Evolutionary conservation across 208 protist species (phyloP).

Genomic region (Leishmania lainsoni): DNA sequence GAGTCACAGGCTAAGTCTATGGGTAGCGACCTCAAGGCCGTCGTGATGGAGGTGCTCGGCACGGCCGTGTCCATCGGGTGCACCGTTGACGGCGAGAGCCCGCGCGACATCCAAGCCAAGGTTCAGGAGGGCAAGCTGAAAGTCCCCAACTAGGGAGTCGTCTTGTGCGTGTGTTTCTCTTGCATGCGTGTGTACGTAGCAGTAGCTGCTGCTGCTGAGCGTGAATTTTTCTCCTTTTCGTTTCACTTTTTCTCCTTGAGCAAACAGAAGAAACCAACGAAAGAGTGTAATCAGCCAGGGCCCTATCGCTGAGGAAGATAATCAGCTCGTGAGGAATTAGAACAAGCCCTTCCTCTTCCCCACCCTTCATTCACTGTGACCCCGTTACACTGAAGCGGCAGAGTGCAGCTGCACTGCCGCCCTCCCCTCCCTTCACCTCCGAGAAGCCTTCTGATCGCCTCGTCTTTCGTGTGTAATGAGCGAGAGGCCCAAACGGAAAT

Average conservation of each 20-base stretch:
- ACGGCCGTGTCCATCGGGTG: conserved; percentile 98
- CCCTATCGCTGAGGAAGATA: not conserved
- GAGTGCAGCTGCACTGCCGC: not conserved
- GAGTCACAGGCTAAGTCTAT: conserved; percentile 95
- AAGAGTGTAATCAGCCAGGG: not conserved
- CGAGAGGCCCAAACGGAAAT: not conserved
- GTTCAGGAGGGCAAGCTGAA: conserved; percentile 95
- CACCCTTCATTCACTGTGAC: not conserved
- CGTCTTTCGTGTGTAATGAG: not conserved
- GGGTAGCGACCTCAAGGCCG: conserved; percentile 93
- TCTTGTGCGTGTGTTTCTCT: not conserved
- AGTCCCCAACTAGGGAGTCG: conserved; percentile 59
- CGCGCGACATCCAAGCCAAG: conserved; percentile 93
- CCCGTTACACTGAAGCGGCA: not conserved
- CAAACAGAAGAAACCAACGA: conserved; percentile 8
- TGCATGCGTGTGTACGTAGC: not conserved
- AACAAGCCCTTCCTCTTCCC: not conserved
- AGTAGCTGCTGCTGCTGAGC: not conserved
- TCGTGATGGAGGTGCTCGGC: conserved; percentile 99
- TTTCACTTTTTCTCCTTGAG: conserved; percentile 27
- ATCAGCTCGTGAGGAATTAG: not conserved
- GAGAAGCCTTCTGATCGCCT: not conserved
- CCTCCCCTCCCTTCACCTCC: not conserved
- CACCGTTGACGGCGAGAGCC: conserved; percentile 96
- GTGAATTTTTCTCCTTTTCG: not conserved